Conservation (phyloP, 768 basidiomycete species). For the Kwoniella mangroviensis region DNA sequence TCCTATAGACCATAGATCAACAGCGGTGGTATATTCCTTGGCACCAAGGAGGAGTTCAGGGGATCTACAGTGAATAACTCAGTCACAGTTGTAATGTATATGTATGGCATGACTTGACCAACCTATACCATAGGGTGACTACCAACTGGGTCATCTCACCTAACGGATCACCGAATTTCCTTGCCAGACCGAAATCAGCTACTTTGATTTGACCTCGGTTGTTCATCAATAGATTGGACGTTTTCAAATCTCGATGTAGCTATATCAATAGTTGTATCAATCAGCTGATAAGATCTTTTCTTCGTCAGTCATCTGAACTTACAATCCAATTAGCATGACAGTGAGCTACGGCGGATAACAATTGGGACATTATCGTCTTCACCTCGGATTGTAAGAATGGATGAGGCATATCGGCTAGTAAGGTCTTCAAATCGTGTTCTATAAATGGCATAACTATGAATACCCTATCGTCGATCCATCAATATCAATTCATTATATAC, state of each 20-base stretch:
- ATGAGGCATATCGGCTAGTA: conserved; percentile 90
- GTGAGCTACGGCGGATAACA: conserved; percentile 88
- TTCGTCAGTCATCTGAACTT: conserved; percentile 10
- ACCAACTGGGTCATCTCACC: conserved; percentile 98
- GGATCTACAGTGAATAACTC: conserved; percentile 7
- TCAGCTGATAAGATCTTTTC: too few species aligned
- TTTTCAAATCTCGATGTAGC: conserved; percentile 94
- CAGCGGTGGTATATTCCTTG: conserved; percentile 88
- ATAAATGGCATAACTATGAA: conserved; percentile 99
- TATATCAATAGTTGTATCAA: conserved; percentile 17
- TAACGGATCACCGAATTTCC: conserved; percentile 94
- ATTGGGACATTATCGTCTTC: conserved; percentile 92
- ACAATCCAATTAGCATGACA: conserved; percentile 95
- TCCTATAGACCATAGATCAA: conserved; percentile 98
- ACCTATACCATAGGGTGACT: conserved; percentile 99
- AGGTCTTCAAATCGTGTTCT: conserved; percentile 97
- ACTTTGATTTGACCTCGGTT: conserved; percentile 98
- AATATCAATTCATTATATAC: too few species aligned
- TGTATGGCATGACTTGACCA: conserved; percentile 50
- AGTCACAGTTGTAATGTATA: not conserved
- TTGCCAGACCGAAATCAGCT: conserved; percentile 94
- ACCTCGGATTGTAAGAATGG: conserved; percentile 98
- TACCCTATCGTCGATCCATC: conserved; percentile 65
- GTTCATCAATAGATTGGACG: conserved; percentile 97
- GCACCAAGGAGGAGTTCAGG: conserved; percentile 95